These are phyloP conservation scores for Cupressus sempervirens DNA, from an alignment of 75 land plant genomes.

Conservation along the genomic window DNA sequence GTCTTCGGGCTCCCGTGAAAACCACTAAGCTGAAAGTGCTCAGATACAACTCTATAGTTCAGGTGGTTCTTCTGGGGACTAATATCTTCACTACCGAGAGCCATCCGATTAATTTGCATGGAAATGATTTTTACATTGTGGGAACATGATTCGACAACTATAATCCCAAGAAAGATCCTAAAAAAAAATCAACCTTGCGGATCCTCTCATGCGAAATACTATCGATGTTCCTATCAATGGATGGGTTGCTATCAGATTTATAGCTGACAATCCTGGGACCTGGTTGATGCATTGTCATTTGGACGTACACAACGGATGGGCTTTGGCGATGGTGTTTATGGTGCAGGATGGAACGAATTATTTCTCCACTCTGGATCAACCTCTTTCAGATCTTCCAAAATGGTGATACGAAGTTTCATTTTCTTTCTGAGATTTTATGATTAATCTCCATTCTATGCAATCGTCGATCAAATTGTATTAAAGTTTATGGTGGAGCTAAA, in stretches of 20 bases:
- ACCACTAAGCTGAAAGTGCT: slow-evolving; percentile 45
- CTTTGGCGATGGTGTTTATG: too few species aligned
- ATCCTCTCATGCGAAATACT: slow-evolving; percentile 36
- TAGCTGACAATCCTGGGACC: slow-evolving; percentile 14
- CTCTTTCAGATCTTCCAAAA: too few species aligned
- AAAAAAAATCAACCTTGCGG: slow-evolving; percentile 23
- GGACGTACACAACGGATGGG: too few species aligned
- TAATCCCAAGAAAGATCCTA: slow-evolving; percentile 8
- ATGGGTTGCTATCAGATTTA: slow-evolving; percentile 30
- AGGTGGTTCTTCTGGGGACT: slow-evolving; percentile 24
- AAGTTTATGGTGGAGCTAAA: too few species aligned
- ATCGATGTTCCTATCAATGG: slow-evolving; percentile 25
- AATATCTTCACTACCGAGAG: slow-evolving; percentile 15
- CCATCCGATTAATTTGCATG: slow-evolving; percentile 35
- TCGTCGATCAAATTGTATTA: too few species aligned
- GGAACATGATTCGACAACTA: slow-evolving; percentile 33
- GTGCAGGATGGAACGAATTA: too few species aligned
- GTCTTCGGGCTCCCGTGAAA: slow-evolving; percentile 20
- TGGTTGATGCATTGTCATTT: too few species aligned
- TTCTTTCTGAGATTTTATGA: too few species aligned
- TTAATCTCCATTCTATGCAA: too few species aligned
- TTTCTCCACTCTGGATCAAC: too few species aligned
- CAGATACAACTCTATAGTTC: neutral
- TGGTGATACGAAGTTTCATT: too few species aligned
- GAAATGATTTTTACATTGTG: slow-evolving; percentile 24